A percentile compares a stretch with the other conserved stretches of the same genome.
Evolutionary conservation across 2,329 filamentous ascomycete species (phyloP).

Genomic region (Sarocladiaceae sp.): DNA sequence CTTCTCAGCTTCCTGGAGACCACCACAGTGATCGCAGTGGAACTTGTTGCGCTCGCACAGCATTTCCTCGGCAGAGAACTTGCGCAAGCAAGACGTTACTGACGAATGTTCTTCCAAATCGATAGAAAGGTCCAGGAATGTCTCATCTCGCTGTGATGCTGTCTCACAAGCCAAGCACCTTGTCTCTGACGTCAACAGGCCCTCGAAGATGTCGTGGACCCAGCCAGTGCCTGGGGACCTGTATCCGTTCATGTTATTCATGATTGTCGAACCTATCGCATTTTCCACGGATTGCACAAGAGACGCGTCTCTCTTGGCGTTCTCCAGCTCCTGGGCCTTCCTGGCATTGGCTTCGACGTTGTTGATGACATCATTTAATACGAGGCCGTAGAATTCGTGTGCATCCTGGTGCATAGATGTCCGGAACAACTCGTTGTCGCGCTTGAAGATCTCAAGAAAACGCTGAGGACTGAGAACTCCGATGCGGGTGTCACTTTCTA

Average conservation of each 20-base stretch:
- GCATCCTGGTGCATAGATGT: conserved; percentile 98
- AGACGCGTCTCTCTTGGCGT: conserved; percentile 33
- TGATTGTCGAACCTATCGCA: conserved; percentile 25
- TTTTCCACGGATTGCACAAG: conserved; percentile 48
- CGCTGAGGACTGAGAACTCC: conserved; percentile 89
- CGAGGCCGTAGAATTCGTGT: conserved; percentile 90
- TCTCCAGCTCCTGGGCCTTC: conserved; percentile 48
- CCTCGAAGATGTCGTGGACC: conserved; percentile 97
- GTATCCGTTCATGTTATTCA: conserved; percentile 35
- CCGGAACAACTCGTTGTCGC: conserved; percentile 95
- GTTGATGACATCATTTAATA: conserved; percentile 93
- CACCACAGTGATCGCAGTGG: conserved; percentile 95
- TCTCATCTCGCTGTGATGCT: conserved; percentile 89
- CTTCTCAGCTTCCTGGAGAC: conserved; percentile 95
- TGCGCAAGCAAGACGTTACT: conserved; percentile 88
- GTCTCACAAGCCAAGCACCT: conserved; percentile 96
- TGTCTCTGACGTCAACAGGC: conserved; percentile 90
- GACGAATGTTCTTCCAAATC: conserved; percentile 94
- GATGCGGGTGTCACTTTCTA: conserved; percentile 74
- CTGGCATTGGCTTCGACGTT: conserved; percentile 88
- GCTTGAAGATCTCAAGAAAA: conserved; percentile 88
- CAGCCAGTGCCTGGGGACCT: conserved; percentile 69
- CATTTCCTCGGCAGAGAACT: conserved; percentile 98
- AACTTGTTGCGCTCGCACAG: conserved; percentile 98
- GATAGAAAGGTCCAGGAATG: conserved; percentile 92